Percentiles rank a stretch among this genome's conserved stretches.
Evolutionary conservation across 2,329 filamentous ascomycete species (phyloP).

Genomic region (Gnomoniopsis smithogilvyi): DNA sequence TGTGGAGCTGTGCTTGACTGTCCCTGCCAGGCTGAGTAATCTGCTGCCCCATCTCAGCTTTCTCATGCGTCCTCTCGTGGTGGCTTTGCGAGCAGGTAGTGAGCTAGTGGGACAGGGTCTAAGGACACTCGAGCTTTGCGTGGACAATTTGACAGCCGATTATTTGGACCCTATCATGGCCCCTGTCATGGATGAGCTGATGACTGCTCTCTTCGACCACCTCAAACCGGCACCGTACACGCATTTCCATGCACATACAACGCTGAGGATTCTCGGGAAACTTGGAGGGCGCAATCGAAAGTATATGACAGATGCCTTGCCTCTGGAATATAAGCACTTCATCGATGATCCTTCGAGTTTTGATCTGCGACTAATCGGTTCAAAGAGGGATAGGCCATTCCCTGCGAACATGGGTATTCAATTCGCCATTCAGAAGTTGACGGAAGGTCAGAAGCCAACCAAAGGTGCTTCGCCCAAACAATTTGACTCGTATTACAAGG

Average conservation of each 20-base stretch:
- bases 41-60: constrained; percentile 93
- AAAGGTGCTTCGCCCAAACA: constrained; percentile 54
- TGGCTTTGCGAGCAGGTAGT: constrained; percentile 84
- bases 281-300: constrained; percentile 93
- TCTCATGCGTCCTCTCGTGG: constrained; percentile 95
- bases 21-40: constrained; percentile 91
- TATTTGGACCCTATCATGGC: constrained; percentile 99
- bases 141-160: constrained; percentile 96
- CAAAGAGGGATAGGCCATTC: constrained; percentile 84
- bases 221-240: constrained; percentile 91
- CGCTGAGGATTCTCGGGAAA: constrained; percentile 95
- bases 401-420: constrained; percentile 84
- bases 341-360: constrained; percentile 86
- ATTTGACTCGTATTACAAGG: constrained; percentile 82
- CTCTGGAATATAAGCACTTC: constrained; percentile 78
- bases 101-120: constrained; percentile 94
- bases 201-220: constrained; percentile 96
- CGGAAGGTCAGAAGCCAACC: constrained; percentile 68
- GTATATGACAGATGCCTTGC: constrained; percentile 85
- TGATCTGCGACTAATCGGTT: constrained; percentile 84
- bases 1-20: constrained; percentile 93
- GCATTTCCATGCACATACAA: constrained; percentile 96
- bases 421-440: constrained; percentile 81
- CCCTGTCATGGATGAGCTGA: constrained; percentile 96
- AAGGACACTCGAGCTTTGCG: constrained; percentile 89